A percentile compares a stretch with the other conserved stretches of the same genome.
These are phyloP conservation scores for Cenchrus americanus DNA, from an alignment of 176 grass and related monocot genomes.

Conservation along the genomic window DNA sequence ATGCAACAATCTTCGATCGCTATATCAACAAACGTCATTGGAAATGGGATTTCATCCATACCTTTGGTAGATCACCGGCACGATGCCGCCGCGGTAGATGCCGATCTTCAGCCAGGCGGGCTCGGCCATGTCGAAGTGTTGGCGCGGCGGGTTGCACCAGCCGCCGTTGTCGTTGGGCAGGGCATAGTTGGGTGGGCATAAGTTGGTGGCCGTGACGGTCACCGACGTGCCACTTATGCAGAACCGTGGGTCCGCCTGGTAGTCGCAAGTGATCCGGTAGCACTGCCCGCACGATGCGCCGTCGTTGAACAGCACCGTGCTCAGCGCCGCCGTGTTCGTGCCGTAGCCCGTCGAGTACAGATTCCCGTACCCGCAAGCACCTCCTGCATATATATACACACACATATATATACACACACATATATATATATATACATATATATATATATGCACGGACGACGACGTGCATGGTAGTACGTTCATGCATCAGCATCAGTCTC, in stretches of 20 bases:
- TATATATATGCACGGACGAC: no score
- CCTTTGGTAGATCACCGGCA: constrained; percentile 57
- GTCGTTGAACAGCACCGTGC: constrained; percentile 90
- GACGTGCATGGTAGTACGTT: no score
- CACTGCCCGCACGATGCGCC: constrained; percentile 59
- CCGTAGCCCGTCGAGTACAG: constrained; percentile 84
- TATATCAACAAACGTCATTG: no score
- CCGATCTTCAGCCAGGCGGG: constrained; percentile 84
- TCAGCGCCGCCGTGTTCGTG: constrained; percentile 89
- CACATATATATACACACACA: no score
- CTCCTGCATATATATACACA: no score
- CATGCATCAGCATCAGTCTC: background rate
- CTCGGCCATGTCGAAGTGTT: constrained; percentile 84
- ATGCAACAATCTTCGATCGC: no score
- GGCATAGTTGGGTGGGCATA: constrained; percentile 90
- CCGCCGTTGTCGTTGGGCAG: constrained; percentile 70
- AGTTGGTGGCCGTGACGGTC: constrained; percentile 82
- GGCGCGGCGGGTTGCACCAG: constrained; percentile 84
- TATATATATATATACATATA: no score
- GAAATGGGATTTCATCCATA: background rate
- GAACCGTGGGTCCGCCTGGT: constrained; percentile 41
- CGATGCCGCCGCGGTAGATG: constrained; percentile 81
- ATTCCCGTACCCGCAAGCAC: constrained; percentile 86
- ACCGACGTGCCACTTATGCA: constrained; percentile 61
- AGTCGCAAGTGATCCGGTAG: constrained; percentile 66